Percentiles rank a stretch among this genome's conserved stretches.
These are phyloP conservation scores for Karstenula rhodostoma DNA, from an alignment of 2,329 filamentous ascomycete genomes.

Conservation along the genomic window DNA sequence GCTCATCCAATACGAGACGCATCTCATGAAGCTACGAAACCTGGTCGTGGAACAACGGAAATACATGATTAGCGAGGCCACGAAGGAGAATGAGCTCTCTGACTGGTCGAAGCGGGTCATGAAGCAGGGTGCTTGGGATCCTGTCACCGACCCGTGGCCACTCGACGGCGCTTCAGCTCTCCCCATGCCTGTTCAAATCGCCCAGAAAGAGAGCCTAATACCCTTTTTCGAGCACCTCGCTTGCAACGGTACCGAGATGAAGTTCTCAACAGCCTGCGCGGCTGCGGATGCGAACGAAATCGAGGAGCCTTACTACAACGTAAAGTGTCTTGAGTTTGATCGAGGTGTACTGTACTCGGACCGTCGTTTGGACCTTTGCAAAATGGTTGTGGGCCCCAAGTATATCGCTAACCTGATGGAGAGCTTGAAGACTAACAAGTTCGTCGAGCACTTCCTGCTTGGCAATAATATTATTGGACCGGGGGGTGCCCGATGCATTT, in stretches of 20 bases:
- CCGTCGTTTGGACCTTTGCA: conserved; percentile 63
- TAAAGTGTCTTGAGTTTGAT: conserved; percentile 48
- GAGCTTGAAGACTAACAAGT: conserved; percentile 57
- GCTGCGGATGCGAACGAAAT: conserved; percentile 27
- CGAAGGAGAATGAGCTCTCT: conserved; percentile 25
- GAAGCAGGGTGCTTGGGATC: conserved; percentile 48
- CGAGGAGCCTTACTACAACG: conserved; percentile 46
- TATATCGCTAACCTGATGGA: conserved; percentile 61
- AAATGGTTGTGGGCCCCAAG: conserved; percentile 63
- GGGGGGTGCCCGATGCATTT: conserved; percentile 54
- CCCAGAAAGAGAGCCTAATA: conserved; percentile 39
- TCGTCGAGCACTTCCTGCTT: conserved; percentile 61
- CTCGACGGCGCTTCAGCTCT: conserved; percentile 40
- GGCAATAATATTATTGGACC: conserved; percentile 65
- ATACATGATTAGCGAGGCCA: conserved; percentile 25
- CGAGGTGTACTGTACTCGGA: conserved; percentile 60
- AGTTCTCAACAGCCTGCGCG: conserved; percentile 19
- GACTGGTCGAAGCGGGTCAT: conserved; percentile 39
- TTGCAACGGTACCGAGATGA: conserved; percentile 33
- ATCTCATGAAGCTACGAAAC: conserved; percentile 33
- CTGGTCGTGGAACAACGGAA: conserved; percentile 31
- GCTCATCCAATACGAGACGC: conserved; percentile 41
- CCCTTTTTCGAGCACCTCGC: conserved; percentile 50
- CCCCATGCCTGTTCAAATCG: conserved; percentile 50
- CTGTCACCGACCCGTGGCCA: conserved; percentile 37